Conservation (phyloP, 805 yeast genomes). For the Myxozyma sirexii region DNA sequence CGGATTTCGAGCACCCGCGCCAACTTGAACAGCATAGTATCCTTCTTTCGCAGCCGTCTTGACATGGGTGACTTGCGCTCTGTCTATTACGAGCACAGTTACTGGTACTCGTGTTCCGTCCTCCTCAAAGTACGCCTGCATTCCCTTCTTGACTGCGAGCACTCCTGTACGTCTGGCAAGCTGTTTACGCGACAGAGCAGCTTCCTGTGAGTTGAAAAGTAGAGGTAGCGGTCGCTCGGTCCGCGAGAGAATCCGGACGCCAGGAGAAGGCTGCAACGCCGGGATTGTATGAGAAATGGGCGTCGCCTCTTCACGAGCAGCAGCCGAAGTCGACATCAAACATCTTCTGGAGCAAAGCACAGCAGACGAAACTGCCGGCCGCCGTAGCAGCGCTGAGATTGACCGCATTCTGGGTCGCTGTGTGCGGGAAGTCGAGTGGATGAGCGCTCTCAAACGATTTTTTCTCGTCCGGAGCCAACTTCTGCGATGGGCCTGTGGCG, state of each 20-base stretch:
- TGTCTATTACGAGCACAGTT: slow-evolving; percentile 83
- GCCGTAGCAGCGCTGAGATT: neutral
- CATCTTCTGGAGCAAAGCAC: neutral
- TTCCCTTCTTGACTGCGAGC: slow-evolving; percentile 82
- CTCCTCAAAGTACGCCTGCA: slow-evolving; percentile 79
- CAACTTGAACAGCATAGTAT: slow-evolving; percentile 82
- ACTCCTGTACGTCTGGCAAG: slow-evolving; percentile 81
- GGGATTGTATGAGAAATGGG: slow-evolving; percentile 23
- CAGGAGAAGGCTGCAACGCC: slow-evolving; percentile 15
- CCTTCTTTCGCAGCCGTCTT: slow-evolving; percentile 76
- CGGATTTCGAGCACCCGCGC: slow-evolving; percentile 69
- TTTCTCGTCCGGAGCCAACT: neutral
- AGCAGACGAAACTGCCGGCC: neutral
- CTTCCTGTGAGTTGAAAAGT: slow-evolving; percentile 66
- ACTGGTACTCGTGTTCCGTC: slow-evolving; percentile 75
- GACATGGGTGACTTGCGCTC: slow-evolving; percentile 79
- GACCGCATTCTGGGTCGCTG: neutral
- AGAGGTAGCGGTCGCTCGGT: slow-evolving; percentile 47
- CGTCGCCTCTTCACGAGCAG: neutral
- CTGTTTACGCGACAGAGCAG: slow-evolving; percentile 70
- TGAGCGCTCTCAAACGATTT: neutral
- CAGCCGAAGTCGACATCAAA: neutral
- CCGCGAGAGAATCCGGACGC: slow-evolving; percentile 4
- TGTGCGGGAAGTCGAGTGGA: neutral
- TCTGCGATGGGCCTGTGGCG: slow-evolving; percentile 5